phyloP scores from a whole-genome alignment of 805 yeast species.

The Pichia kluyveri region DNA sequence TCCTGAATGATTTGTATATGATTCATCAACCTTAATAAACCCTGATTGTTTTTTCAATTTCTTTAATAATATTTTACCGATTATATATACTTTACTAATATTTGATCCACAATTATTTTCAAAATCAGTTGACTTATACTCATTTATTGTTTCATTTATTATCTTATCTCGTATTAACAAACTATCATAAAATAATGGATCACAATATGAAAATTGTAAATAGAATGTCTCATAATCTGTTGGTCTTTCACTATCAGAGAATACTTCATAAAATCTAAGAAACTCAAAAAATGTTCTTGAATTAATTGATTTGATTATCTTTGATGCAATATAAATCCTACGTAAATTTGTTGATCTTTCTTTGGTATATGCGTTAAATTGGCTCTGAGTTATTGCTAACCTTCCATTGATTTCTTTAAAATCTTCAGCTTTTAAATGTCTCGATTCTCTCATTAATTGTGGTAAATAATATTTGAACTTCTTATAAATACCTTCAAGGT shows the following conservation, averaged over 20 bases:
- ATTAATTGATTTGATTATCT: constrained; percentile 10
- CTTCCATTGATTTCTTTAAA: background rate
- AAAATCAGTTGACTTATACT: background rate
- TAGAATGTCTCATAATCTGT: constrained; percentile 10
- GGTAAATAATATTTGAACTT: constrained; percentile 12
- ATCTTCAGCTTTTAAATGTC: constrained; percentile 11
- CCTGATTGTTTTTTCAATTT: too few relatives aligned
- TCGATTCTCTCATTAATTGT: constrained; percentile 11
- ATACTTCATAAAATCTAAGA: background rate
- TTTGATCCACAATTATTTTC: too few relatives aligned
- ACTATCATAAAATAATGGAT: constrained; percentile 19
- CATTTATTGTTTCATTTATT: background rate
- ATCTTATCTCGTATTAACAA: constrained; percentile 7
- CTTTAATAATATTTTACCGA: too few relatives aligned
- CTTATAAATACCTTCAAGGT: background rate
- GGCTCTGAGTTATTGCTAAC: background rate
- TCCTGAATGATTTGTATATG: too few relatives aligned
- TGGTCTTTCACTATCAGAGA: too few relatives aligned
- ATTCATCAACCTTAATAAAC: too few relatives aligned
- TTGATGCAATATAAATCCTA: constrained; percentile 14
- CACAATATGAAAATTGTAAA: constrained; percentile 12
- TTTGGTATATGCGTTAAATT: background rate
- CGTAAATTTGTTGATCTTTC: constrained; percentile 10
- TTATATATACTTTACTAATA: too few relatives aligned
- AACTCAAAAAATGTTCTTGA: background rate